These are phyloP conservation scores for Coriolopsis trogii DNA, from an alignment of 1,284 basidiomycete species.

Conservation along the genomic window DNA sequence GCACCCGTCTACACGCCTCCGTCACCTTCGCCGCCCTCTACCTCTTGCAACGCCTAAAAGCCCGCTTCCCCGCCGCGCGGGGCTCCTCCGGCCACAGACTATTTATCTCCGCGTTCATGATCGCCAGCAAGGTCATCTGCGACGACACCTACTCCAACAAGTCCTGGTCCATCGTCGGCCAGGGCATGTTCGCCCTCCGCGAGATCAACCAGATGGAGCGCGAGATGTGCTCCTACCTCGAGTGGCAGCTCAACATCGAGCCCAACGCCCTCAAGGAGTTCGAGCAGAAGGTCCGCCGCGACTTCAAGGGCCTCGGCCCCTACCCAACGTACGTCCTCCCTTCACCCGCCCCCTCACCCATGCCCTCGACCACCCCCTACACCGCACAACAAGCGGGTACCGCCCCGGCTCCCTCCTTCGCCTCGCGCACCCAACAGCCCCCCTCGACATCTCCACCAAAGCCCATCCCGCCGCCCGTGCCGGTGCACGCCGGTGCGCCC, in stretches of 20 bases:
- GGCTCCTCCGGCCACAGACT: slow-evolving; percentile 91
- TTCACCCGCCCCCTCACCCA: slow-evolving; percentile 54
- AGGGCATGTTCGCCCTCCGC: slow-evolving; percentile 86
- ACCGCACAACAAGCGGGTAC: slow-evolving; percentile 20
- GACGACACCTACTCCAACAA: slow-evolving; percentile 98
- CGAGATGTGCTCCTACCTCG: slow-evolving; percentile 91
- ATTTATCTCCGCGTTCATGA: slow-evolving; percentile 95
- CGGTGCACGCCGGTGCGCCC: slow-evolving; percentile 23
- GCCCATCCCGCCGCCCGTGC: slow-evolving; percentile 18
- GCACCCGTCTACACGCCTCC: slow-evolving; percentile 80
- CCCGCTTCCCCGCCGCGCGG: slow-evolving; percentile 88
- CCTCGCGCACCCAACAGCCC: slow-evolving; percentile 6
- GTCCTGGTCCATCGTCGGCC: slow-evolving; percentile 92
- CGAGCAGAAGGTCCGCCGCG: slow-evolving; percentile 60
- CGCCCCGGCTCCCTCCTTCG: slow-evolving; percentile 35
- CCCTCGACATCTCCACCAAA: slow-evolving; percentile 23
- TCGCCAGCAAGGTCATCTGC: slow-evolving; percentile 88
- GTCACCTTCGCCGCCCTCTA: slow-evolving; percentile 89
- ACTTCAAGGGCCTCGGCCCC: slow-evolving; percentile 56
- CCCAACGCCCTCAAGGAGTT: slow-evolving; percentile 68
- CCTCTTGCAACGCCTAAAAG: slow-evolving; percentile 86
- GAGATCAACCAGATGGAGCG: slow-evolving; percentile 98
- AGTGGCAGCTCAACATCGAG: slow-evolving; percentile 88
- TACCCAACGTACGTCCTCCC: slow-evolving; percentile 64
- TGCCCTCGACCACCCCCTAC: slow-evolving; percentile 48